Percentiles rank a stretch among this genome's conserved stretches.
Conservation (phyloP, 768 basidiomycete species). For the Scleroderma bovista region DNA sequence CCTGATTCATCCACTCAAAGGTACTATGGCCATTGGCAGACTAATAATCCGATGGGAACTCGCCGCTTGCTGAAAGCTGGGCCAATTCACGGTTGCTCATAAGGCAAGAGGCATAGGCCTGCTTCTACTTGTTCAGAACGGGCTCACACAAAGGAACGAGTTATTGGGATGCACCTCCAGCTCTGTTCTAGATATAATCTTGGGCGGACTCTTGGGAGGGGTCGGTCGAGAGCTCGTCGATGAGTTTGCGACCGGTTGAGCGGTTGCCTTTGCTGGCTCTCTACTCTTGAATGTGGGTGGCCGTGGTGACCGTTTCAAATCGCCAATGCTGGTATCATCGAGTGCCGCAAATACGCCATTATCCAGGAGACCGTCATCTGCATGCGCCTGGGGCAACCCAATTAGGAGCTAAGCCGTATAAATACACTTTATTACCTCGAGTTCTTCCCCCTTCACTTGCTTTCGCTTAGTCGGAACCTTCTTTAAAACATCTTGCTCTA, state of each 20-base stretch:
- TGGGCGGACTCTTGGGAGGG: not conserved
- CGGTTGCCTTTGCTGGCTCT: not conserved
- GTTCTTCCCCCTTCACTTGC: conserved; percentile 2
- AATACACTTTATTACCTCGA: conserved; percentile 16
- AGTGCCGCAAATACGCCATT: conserved; percentile 30
- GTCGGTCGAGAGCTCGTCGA: not conserved
- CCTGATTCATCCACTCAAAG: too few relatives aligned
- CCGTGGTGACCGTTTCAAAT: not conserved
- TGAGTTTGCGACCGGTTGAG: not conserved
- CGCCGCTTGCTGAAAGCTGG: conserved; percentile 23
- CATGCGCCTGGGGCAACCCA: conserved; percentile 22
- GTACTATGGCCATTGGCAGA: not conserved
- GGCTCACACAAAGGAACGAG: not conserved
- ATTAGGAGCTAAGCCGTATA: conserved; percentile 4
- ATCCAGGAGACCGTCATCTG: conserved; percentile 31
- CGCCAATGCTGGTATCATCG: not conserved
- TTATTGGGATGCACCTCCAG: conserved; percentile 15
- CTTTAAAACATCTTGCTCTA: conserved; percentile 12
- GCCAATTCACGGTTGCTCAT: conserved; percentile 32
- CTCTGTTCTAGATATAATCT: conserved; percentile 10
- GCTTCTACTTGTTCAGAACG: conserved; percentile 4
- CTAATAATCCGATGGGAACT: conserved; percentile 27
- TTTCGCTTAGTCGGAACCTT: not conserved
- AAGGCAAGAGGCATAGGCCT: conserved; percentile 33
- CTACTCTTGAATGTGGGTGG: not conserved